Conservation (phyloP, 208 protist species). For the Crithidia brevicula region DNA sequence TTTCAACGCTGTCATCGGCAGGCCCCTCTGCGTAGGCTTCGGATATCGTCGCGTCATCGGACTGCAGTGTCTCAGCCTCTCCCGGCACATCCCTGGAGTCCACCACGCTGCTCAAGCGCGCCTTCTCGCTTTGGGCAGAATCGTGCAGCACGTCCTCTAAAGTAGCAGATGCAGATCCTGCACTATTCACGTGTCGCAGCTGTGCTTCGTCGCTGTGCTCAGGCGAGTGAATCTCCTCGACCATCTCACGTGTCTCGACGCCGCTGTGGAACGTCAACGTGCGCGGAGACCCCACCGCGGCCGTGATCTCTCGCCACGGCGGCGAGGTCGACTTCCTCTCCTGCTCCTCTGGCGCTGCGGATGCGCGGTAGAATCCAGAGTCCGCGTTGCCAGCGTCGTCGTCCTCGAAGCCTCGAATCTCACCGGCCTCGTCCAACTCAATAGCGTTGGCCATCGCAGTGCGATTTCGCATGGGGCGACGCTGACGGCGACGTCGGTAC, state of each 20-base stretch:
- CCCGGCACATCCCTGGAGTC: not conserved
- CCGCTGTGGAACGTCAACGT: not conserved
- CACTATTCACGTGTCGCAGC: not conserved
- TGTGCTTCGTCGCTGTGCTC: not conserved
- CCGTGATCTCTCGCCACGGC: not conserved
- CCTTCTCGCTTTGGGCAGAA: no score
- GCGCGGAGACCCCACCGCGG: not conserved
- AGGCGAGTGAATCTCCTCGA: not conserved
- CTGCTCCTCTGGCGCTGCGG: no score
- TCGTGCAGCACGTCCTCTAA: no score
- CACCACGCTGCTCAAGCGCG: no score
- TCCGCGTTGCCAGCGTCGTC: not conserved
- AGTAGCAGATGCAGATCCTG: no score
- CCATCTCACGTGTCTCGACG: not conserved
- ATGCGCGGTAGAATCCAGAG: no score
- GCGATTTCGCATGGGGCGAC: not conserved
- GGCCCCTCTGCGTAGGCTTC: no score
- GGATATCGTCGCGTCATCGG: no score
- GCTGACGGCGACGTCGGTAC: not conserved
- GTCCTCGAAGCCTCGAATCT: not conserved
- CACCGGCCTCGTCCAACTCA: conserved; percentile 12
- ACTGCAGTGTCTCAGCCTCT: not conserved
- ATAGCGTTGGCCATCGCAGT: not conserved
- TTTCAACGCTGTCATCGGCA: no score
- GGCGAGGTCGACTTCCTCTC: not conserved